A percentile compares a stretch with the other conserved stretches of the same genome.
These are phyloP conservation scores for Pyronema domesticum DNA, from an alignment of 495 filamentous ascomycete species.

Conservation along the genomic window DNA sequence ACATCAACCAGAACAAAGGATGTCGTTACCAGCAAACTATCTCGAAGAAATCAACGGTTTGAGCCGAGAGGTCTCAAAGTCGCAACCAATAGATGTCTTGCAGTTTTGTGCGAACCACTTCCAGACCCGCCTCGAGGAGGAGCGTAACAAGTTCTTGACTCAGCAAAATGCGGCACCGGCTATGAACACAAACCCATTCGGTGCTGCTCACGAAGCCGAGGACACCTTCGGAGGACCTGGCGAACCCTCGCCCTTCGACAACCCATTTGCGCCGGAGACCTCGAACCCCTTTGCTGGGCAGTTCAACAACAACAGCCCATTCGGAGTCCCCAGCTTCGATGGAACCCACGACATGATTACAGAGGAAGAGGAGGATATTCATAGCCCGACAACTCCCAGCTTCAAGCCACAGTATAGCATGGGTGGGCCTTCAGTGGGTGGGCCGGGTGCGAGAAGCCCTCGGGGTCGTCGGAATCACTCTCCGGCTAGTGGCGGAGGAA, in stretches of 20 bases:
- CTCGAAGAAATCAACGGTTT: conserved; percentile 41
- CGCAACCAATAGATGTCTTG: conserved; percentile 39
- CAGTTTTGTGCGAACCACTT: conserved; percentile 55
- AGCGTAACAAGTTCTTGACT: conserved; percentile 35
- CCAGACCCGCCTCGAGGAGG: conserved; percentile 39
- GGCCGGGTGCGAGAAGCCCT: background rate
- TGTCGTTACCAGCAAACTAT: conserved; percentile 38
- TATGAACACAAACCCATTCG: conserved; percentile 13
- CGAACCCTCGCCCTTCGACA: conserved; percentile 17
- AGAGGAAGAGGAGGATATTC: conserved; percentile 37
- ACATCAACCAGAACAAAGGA: conserved; percentile 3
- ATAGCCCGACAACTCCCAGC: conserved; percentile 37
- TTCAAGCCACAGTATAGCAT: conserved; percentile 26
- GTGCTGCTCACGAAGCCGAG: conserved; percentile 31
- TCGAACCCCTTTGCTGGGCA: conserved; percentile 5
- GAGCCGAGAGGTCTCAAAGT: conserved; percentile 35
- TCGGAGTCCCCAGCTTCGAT: conserved; percentile 24
- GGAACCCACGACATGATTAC: conserved; percentile 37
- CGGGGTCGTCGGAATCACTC: conserved; percentile 1
- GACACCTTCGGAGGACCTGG: conserved; percentile 33
- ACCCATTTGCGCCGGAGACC: conserved; percentile 32
- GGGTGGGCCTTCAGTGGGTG: background rate
- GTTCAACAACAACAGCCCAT: conserved; percentile 1
- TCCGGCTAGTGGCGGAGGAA: background rate
- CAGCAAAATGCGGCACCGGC: conserved; percentile 17